These are phyloP conservation scores for Epichloe sp. DNA, from an alignment of 2,329 filamentous ascomycete species.

Conservation along the genomic window DNA sequence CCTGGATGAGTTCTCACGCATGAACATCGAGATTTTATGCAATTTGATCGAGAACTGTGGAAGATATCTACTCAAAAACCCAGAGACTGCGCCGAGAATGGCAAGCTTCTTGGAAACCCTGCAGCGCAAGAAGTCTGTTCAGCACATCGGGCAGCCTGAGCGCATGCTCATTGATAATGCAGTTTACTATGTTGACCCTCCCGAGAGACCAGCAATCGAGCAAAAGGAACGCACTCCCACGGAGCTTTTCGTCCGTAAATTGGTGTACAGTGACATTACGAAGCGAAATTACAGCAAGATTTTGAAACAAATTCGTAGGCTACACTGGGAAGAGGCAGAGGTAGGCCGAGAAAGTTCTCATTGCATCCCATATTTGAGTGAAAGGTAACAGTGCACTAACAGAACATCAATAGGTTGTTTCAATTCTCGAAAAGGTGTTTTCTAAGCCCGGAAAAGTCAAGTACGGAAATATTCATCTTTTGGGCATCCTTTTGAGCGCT, in stretches of 20 bases:
- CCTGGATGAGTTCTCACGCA: constrained; percentile 90
- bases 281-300: constrained; percentile 91
- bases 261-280: constrained; percentile 87
- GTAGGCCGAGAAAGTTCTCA: constrained; percentile 25
- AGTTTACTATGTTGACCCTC: constrained; percentile 94
- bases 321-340: constrained; percentile 94
- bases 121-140: constrained; percentile 88
- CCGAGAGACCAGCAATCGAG: constrained; percentile 82
- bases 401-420: constrained; percentile 41
- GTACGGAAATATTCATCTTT: constrained; percentile 88
- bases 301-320: constrained; percentile 81
- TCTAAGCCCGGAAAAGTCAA: constrained; percentile 95
- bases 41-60: constrained; percentile 94
- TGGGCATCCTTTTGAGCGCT: constrained; percentile 79
- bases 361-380: neutral
- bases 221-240: constrained; percentile 93
- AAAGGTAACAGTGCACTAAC: neutral
- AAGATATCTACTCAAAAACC: constrained; percentile 81
- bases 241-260: constrained; percentile 82
- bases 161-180: constrained; percentile 98
- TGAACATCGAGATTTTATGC: constrained; percentile 98
- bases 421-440: constrained; percentile 77
- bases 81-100: constrained; percentile 90
- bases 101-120: constrained; percentile 84
- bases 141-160: constrained; percentile 90